Conservation (phyloP, 2,329 filamentous ascomycete genomes). For the Metarhizium brunneum region DNA sequence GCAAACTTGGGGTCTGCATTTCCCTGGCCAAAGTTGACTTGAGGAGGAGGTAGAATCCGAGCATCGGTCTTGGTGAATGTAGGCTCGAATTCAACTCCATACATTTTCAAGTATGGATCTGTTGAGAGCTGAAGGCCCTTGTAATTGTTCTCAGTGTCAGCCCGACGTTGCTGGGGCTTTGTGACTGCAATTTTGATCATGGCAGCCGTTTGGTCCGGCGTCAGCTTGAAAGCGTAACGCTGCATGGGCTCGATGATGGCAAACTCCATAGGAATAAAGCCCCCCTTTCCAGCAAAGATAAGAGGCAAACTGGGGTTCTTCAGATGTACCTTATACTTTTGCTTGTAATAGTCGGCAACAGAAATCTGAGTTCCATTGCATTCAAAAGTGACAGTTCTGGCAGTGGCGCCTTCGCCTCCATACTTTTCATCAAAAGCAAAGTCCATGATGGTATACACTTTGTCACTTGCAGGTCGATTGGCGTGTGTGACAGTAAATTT, state of each 20-base stretch:
- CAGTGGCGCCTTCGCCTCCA: slow-evolving; percentile 35
- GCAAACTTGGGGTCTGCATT: slow-evolving; percentile 50
- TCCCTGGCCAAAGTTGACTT: slow-evolving; percentile 56
- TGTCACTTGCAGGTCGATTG: slow-evolving; percentile 33
- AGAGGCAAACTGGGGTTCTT: slow-evolving; percentile 42
- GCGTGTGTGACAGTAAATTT: slow-evolving; percentile 46
- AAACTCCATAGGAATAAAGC: slow-evolving; percentile 53
- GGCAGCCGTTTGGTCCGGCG: slow-evolving; percentile 54
- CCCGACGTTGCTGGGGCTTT: slow-evolving; percentile 57
- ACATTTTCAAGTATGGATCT: slow-evolving; percentile 64
- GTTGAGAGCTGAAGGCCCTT: slow-evolving; percentile 56
- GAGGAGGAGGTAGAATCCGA: slow-evolving; percentile 60
- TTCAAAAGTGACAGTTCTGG: slow-evolving; percentile 47
- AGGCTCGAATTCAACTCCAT: slow-evolving; percentile 60
- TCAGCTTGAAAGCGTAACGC: slow-evolving; percentile 54
- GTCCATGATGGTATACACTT: slow-evolving; percentile 41
- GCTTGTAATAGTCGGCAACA: slow-evolving; percentile 45
- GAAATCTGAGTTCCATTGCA: slow-evolving; percentile 34
- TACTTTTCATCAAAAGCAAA: slow-evolving; percentile 38
- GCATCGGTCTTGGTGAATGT: slow-evolving; percentile 60
- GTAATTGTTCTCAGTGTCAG: slow-evolving; percentile 46
- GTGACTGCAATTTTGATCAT: slow-evolving; percentile 96
- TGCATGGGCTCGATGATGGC: slow-evolving; percentile 45
- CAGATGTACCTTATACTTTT: slow-evolving; percentile 44
- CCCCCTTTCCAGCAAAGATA: slow-evolving; percentile 45